phyloP scores from a whole-genome alignment of 2,329 filamentous ascomycete genomes.

The Chrysoporthe cubensis region DNA sequence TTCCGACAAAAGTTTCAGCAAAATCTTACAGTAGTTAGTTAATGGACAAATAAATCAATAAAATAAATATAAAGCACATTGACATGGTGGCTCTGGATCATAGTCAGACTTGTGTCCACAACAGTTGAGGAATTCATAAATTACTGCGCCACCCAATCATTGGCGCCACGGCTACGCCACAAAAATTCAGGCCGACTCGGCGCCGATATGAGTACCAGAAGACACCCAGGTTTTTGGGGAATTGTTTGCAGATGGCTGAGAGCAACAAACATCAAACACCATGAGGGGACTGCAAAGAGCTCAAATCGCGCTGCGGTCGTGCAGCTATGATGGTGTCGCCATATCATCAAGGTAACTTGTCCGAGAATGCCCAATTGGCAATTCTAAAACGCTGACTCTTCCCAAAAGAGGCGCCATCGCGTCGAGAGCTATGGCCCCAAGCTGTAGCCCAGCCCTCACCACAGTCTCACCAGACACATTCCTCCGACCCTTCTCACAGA shows the following conservation, averaged over 20 bases:
- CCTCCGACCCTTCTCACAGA: conserved; percentile 25
- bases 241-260: not conserved
- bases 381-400: not conserved
- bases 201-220: not conserved
- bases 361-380: not conserved
- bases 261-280: not conserved
- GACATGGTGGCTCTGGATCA: no score
- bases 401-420: conserved; percentile 5
- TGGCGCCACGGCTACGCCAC: not conserved
- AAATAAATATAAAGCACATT: no score
- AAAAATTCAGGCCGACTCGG: not conserved
- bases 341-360: not conserved
- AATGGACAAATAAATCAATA: no score
- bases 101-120: no score
- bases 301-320: conserved; percentile 20
- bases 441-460: conserved; percentile 11
- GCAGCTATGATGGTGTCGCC: not conserved
- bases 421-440: conserved; percentile 8
- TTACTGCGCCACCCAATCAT: not conserved
- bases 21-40: no score
- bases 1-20: no score
- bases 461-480: not conserved
- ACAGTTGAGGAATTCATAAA: no score
- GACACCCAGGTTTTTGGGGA: not conserved
- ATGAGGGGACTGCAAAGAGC: conserved; percentile 25